Percentiles rank a stretch among this genome's conserved stretches.
phyloP scores from a whole-genome alignment of 257 asterid species.

The Cordia subcordata region DNA sequence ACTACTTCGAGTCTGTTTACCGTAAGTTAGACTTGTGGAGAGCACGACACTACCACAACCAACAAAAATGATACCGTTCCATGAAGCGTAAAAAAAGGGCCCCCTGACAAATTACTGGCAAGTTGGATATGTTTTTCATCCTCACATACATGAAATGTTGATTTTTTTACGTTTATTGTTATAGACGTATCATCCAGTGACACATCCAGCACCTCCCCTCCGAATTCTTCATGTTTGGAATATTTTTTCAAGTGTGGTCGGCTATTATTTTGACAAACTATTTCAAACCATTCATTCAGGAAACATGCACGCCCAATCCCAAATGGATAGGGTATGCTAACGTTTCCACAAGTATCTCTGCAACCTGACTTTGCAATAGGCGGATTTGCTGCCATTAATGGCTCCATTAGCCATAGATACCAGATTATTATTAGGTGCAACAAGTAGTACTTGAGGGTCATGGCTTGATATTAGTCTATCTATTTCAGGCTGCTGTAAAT shows the following conservation, averaged over 20 bases:
- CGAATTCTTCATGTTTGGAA: no score
- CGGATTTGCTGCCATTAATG: no score
- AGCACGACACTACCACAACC: slow-evolving; percentile 1
- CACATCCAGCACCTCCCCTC: neutral
- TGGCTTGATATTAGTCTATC: no score
- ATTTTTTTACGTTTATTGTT: neutral
- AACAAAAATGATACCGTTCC: neutral
- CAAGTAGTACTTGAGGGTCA: no score
- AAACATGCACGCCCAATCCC: neutral
- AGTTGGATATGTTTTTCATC: neutral
- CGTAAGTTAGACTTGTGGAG: neutral
- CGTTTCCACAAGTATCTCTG: neutral
- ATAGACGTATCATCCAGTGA: neutral
- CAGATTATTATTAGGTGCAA: no score
- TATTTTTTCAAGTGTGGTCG: neutral
- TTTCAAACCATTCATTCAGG: neutral
- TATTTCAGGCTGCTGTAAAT: no score
- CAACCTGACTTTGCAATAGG: neutral
- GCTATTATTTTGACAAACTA: neutral
- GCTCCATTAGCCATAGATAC: no score
- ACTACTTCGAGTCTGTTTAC: no score
- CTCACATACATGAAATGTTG: neutral
- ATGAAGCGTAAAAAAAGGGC: neutral
- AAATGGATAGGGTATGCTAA: no score
- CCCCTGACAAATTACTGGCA: no score